A percentile compares a stretch with the other conserved stretches of the same genome.
Conservation (phyloP, 768 basidiomycete genomes). For the Termitomyces sp. region DNA sequence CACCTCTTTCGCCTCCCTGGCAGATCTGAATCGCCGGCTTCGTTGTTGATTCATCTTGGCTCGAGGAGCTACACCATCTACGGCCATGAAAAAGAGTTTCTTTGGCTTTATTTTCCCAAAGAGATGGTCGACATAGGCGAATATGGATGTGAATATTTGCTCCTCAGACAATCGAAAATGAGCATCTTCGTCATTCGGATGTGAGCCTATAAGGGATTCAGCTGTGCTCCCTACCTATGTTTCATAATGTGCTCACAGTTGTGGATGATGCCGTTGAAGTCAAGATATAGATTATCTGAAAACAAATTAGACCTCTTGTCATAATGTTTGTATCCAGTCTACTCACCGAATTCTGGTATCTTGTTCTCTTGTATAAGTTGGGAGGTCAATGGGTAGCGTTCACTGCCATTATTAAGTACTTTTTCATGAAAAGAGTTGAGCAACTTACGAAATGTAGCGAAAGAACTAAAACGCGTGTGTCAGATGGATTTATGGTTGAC, state of each 20-base stretch:
- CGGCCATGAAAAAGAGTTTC: slow-evolving; percentile 98
- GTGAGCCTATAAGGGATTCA: slow-evolving; percentile 54
- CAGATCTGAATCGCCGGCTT: slow-evolving; percentile 88
- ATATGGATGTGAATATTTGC: slow-evolving; percentile 96
- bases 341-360: slow-evolving; percentile 94
- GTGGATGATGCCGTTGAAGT: slow-evolving; percentile 93
- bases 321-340: not conserved
- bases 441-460: slow-evolving; percentile 86
- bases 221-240: not conserved
- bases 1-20: slow-evolving; percentile 86
- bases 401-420: slow-evolving; percentile 43
- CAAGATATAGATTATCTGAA: slow-evolving; percentile 85
- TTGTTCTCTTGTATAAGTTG: slow-evolving; percentile 98
- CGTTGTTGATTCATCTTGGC: slow-evolving; percentile 99
- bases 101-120: slow-evolving; percentile 97
- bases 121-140: slow-evolving; percentile 93
- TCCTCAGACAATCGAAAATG: slow-evolving; percentile 96
- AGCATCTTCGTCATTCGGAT: slow-evolving; percentile 94
- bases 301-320: slow-evolving; percentile 8
- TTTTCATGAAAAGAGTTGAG: not conserved
- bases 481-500: slow-evolving; percentile 2
- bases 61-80: slow-evolving; percentile 95
- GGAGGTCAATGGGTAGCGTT: slow-evolving; percentile 97
- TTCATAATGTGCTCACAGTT: slow-evolving; percentile 47
- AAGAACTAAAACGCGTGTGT: slow-evolving; percentile 68